phyloP scores from a whole-genome alignment of 768 basidiomycete species.

The Leucosporidium creatinivorum region DNA sequence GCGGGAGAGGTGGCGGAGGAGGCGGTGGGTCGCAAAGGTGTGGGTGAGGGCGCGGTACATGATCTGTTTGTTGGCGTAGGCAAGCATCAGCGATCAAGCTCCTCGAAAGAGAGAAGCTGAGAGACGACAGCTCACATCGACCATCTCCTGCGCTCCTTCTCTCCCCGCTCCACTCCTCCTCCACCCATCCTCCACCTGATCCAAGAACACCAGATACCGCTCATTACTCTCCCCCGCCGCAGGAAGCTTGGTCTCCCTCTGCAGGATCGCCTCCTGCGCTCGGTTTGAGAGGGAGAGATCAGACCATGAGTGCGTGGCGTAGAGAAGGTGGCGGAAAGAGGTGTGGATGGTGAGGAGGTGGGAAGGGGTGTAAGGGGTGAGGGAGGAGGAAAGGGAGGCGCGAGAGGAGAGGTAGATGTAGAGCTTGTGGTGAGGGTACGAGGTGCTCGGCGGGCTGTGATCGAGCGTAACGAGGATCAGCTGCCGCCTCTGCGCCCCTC shows the following conservation, averaged over 20 bases:
- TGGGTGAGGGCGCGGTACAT: slow-evolving; percentile 91
- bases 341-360: background rate
- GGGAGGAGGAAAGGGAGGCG: background rate
- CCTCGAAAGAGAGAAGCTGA: no score
- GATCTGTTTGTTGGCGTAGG: slow-evolving; percentile 47
- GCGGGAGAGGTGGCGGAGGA: slow-evolving; percentile 77
- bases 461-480: background rate
- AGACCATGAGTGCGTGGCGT: slow-evolving; percentile 12
- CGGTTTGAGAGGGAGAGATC: slow-evolving; percentile 1
- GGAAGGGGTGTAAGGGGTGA: background rate
- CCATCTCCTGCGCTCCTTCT: background rate
- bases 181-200: slow-evolving; percentile 26
- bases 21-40: slow-evolving; percentile 82
- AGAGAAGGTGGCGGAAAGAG: slow-evolving; percentile 13
- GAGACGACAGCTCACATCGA: slow-evolving; percentile 22
- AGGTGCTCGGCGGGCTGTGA: background rate
- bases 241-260: slow-evolving; percentile 13
- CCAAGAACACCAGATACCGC: slow-evolving; percentile 24
- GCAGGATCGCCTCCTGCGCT: slow-evolving; percentile 14
- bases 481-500: no score
- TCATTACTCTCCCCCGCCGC: slow-evolving; percentile 27
- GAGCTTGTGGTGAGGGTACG: background rate
- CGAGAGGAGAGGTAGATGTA: background rate
- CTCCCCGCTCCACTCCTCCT: background rate
- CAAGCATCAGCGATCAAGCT: background rate